Conservation (phyloP, 768 basidiomycete genomes). For the Suillus alpinus region DNA sequence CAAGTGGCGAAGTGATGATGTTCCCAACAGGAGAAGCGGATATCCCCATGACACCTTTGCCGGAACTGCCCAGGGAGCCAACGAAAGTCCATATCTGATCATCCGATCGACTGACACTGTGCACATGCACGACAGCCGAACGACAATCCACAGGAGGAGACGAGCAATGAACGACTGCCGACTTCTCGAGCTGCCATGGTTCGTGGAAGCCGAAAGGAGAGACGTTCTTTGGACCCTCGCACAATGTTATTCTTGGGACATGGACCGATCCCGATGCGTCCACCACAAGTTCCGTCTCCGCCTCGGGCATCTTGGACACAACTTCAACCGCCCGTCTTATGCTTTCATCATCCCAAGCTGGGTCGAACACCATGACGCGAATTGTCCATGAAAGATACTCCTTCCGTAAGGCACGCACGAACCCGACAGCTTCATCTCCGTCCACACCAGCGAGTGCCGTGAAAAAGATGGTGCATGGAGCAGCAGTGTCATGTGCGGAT, state of each 20-base stretch:
- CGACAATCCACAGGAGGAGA: not conserved
- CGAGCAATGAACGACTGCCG: not conserved
- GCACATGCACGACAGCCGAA: not conserved
- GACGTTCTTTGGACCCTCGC: not conserved
- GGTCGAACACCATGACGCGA: conserved; percentile 26
- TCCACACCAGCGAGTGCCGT: conserved; percentile 24
- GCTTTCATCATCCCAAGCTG: not conserved
- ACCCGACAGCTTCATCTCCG: conserved; percentile 30
- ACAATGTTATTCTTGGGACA: not conserved
- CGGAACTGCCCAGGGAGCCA: not conserved
- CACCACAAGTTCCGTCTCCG: not conserved
- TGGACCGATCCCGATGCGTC: not conserved
- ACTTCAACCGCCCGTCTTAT: not conserved
- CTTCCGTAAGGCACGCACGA: conserved; percentile 27
- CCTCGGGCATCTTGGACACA: not conserved
- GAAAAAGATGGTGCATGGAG: conserved; percentile 26
- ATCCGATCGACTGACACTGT: not conserved
- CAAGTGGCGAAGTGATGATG: not conserved
- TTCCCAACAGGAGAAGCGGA: not conserved
- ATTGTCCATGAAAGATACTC: conserved; percentile 33
- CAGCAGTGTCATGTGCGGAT: conserved; percentile 4
- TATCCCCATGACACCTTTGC: not conserved
- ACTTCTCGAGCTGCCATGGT: not conserved
- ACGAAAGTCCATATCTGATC: not conserved
- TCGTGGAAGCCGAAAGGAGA: not conserved